Evolutionary conservation across 2,329 filamentous ascomycete species (phyloP), one percentile per base, ranked within the genome.

Genomic region (Fusarium sp.): DNA sequence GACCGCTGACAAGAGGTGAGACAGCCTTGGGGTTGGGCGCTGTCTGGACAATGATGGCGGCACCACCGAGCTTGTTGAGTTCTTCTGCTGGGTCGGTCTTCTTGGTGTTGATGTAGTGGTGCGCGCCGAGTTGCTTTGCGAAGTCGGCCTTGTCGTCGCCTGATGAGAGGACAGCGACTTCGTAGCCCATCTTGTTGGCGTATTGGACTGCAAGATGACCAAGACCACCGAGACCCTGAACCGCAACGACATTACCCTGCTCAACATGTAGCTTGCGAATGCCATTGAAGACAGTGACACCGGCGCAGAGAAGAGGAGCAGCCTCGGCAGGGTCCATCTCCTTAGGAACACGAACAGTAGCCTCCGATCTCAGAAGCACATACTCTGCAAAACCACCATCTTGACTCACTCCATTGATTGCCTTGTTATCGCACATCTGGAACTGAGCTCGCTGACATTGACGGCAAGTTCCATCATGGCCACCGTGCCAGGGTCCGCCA

Each of bases 171-270:
- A 90, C 92, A 3, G 88, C 87, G 7, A 92, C 87, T 58, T 87
- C 84, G 77, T 90, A 94, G 6, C 92, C 92, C 91, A 94, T 93
- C 78, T 89, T 88, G 48, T 82, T 82, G 6, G 91, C 91, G 75
- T 90, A 94, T 75, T 94, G 91, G 29, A 94, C 88, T 0, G 91
- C 92, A 29, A 95, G 77, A 76, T 95, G 92, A 4, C 92, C 92
- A 1, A 94, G 83, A 3, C 92, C 92, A 49, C 93, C 89, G 5
- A 95, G 82, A 15, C 91, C 92, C 64, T 94, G 88, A 21, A 89
- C 74, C 21, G 85, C 87, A 1, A 88, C 83, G 1, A 84, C 63
- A n/a, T 78, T 80, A 11, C 86, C 86, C 56, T 84, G 82, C 69
- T 83, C 80, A 42, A 88, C 78, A 23, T 80, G 74, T 66, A 85